phyloP scores from a whole-genome alignment of 2,329 filamentous ascomycete genomes.

The Dendrostoma leiphaemia region DNA sequence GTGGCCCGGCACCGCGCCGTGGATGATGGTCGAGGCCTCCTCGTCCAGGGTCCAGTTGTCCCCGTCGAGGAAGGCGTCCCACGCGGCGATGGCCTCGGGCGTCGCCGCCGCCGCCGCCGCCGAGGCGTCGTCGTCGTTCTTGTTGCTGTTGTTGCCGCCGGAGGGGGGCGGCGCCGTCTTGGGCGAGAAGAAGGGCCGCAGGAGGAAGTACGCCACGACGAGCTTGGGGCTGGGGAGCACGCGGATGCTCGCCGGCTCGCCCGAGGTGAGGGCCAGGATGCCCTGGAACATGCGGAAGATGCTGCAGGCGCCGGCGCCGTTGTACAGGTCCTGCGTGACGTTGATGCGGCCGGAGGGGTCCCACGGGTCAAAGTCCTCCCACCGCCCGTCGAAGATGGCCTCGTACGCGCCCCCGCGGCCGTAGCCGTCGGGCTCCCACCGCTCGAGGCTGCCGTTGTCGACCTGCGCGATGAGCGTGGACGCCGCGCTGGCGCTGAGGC shows the following conservation, averaged over 20 bases:
- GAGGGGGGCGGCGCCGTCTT: conserved; percentile 39
- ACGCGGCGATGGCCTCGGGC: conserved; percentile 36
- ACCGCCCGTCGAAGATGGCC: conserved; percentile 50
- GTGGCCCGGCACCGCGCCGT: conserved; percentile 57
- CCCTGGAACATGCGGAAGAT: conserved; percentile 61
- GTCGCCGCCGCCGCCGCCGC: too few species aligned
- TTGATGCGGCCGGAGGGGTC: conserved; percentile 50
- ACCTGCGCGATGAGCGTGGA: conserved; percentile 62
- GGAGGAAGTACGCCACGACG: conserved; percentile 45
- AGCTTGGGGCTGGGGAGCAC: conserved; percentile 48
- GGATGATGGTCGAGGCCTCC: conserved; percentile 54
- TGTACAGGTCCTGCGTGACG: conserved; percentile 56
- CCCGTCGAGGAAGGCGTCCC: conserved; percentile 50
- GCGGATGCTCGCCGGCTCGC: conserved; percentile 46
- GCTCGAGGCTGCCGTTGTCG: conserved; percentile 68
- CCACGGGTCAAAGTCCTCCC: conserved; percentile 58
- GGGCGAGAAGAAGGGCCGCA: conserved; percentile 52
- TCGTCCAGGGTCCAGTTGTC: conserved; percentile 44
- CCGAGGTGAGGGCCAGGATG: conserved; percentile 51
- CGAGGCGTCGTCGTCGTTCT: conserved; percentile 21
- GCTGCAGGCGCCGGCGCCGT: conserved; percentile 55
- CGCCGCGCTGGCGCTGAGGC: conserved; percentile 31
- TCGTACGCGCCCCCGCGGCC: conserved; percentile 56
- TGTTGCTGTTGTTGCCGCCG: too few species aligned
- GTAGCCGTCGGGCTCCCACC: conserved; percentile 70